Evolutionary conservation across 2,329 filamentous ascomycete genomes (phyloP).

Genomic region (Colletotrichum camelliae): DNA sequence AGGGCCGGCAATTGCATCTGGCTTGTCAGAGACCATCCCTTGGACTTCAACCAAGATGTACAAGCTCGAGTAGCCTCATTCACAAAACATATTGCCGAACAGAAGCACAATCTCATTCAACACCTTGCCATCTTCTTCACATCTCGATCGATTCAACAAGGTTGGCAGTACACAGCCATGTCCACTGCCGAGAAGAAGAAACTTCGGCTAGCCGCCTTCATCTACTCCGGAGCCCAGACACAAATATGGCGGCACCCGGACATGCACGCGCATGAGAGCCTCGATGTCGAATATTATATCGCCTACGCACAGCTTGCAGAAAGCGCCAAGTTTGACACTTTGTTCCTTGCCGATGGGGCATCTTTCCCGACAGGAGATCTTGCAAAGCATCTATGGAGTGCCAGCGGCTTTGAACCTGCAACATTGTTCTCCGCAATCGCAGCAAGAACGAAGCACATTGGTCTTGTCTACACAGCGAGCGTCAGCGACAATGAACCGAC

Average conservation of each 20-base stretch:
- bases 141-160: background rate
- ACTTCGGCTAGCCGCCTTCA: slow-evolving; percentile 9
- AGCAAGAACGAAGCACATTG: background rate
- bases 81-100: background rate
- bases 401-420: background rate
- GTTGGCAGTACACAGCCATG: background rate
- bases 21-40: background rate
- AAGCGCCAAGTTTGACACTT: slow-evolving; percentile 6
- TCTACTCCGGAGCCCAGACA: slow-evolving; percentile 6
- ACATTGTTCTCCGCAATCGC: background rate
- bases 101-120: background rate
- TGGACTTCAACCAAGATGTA: background rate
- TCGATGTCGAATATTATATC: slow-evolving; percentile 16
- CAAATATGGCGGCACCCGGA: slow-evolving; percentile 15
- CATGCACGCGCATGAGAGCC: slow-evolving; percentile 7
- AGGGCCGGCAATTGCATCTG: background rate
- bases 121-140: background rate
- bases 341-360: slow-evolving; percentile 10
- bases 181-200: background rate
- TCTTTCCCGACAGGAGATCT: background rate
- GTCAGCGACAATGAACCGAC: slow-evolving; percentile 11
- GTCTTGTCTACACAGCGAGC: background rate
- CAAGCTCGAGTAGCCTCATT: background rate
- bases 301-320: slow-evolving; percentile 14
- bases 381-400: background rate